These are phyloP conservation scores for Rosa persica DNA, from an alignment of 306 rosid species.

Conservation along the genomic window DNA sequence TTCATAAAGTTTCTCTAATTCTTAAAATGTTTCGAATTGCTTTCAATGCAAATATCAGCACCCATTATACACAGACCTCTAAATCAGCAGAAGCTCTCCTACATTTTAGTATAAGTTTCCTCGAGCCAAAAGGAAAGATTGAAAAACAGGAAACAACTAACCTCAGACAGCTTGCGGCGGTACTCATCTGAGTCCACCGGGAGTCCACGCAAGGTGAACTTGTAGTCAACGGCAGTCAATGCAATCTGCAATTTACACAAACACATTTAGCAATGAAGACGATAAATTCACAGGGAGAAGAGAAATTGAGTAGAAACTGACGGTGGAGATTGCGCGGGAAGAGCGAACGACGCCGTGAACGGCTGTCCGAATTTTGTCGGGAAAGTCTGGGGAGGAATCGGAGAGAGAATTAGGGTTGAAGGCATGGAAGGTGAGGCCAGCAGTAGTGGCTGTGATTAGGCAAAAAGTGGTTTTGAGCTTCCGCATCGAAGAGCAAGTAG, in stretches of 20 bases:
- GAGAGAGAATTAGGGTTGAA: slow-evolving; percentile 21
- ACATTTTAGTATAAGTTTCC: no score
- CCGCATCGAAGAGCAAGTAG: not conserved
- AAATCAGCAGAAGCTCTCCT: not conserved
- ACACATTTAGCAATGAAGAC: not conserved
- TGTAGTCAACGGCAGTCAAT: slow-evolving; percentile 59
- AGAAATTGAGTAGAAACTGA: slow-evolving; percentile 20
- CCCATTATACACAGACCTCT: no score
- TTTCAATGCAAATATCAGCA: no score
- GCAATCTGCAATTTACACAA: slow-evolving; percentile 44
- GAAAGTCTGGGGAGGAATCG: slow-evolving; percentile 18
- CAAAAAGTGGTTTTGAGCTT: slow-evolving; percentile 37
- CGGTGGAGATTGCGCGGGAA: slow-evolving; percentile 68
- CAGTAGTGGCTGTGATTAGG: slow-evolving; percentile 24
- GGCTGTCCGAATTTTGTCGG: slow-evolving; percentile 24
- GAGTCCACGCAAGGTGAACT: slow-evolving; percentile 56
- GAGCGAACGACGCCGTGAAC: slow-evolving; percentile 67
- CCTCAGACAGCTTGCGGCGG: slow-evolving; percentile 57
- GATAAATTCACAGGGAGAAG: not conserved
- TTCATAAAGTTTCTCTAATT: not conserved
- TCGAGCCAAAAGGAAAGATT: not conserved
- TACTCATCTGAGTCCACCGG: slow-evolving; percentile 52
- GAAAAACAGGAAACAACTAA: slow-evolving; percentile 24
- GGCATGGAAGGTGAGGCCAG: slow-evolving; percentile 25
- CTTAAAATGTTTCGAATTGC: no score